These are phyloP conservation scores for Spathaspora jeffriesii DNA, from an alignment of 1,139 yeast genomes.

Conservation along the genomic window DNA sequence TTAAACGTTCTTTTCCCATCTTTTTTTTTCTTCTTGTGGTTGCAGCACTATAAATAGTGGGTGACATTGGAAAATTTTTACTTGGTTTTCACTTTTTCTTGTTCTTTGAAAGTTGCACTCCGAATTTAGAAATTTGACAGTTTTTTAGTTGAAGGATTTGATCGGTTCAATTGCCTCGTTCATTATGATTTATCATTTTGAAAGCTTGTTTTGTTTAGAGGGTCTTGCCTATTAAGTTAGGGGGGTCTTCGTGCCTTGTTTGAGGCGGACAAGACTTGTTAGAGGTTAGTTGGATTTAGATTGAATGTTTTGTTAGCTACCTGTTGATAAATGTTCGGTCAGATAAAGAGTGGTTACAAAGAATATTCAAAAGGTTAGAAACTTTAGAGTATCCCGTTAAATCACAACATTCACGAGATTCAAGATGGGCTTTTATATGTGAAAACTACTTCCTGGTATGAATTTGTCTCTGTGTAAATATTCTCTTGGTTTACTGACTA, in stretches of 20 bases:
- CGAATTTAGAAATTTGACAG: constrained; percentile 36
- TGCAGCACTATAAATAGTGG: not conserved
- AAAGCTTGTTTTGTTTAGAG: constrained; percentile 15
- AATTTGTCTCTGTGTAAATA: not conserved
- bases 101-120: constrained; percentile 41
- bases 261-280: constrained; percentile 15
- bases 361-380: constrained; percentile 42
- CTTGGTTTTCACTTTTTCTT: constrained; percentile 9
- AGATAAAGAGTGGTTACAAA: constrained; percentile 50
- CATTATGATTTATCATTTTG: constrained; percentile 9
- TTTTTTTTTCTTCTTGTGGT: constrained; percentile 1
- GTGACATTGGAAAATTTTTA: constrained; percentile 5
- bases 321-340: constrained; percentile 45
- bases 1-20: not conserved
- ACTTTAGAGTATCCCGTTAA: constrained; percentile 59
- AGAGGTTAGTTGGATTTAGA: constrained; percentile 13
- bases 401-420: constrained; percentile 42
- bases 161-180: constrained; percentile 8
- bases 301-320: constrained; percentile 25
- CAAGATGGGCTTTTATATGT: not conserved
- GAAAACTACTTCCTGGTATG: not conserved
- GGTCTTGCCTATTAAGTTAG: constrained; percentile 55
- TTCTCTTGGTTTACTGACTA: not conserved
- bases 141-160: constrained; percentile 16
- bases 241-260: constrained; percentile 23